Evolutionary conservation across 2,329 filamentous ascomycete genomes (phyloP).

Genomic region (Fusarium pseudonygamai): DNA sequence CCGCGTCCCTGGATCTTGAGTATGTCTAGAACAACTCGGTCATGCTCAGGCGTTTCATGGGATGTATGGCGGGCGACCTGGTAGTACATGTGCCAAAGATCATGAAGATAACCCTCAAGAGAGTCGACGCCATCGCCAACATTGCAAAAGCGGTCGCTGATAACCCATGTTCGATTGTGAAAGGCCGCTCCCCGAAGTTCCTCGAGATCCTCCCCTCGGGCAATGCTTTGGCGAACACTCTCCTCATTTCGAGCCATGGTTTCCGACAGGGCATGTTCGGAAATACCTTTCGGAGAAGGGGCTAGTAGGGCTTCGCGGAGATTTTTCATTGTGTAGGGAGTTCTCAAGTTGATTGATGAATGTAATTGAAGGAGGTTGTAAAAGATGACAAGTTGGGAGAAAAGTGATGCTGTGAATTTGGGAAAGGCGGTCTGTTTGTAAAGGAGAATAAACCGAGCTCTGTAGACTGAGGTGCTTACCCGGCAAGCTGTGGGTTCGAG

Average conservation of each 20-base stretch:
- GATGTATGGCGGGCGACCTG: background rate
- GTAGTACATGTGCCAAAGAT: background rate
- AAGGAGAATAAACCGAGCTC: background rate
- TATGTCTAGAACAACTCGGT: background rate
- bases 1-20: background rate
- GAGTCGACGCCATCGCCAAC: background rate
- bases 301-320: background rate
- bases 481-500: background rate
- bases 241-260: background rate
- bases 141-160: background rate
- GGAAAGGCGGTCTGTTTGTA: background rate
- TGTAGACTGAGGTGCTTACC: background rate
- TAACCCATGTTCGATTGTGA: background rate
- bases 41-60: background rate
- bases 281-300: background rate
- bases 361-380: too few species aligned
- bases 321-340: background rate
- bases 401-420: too few species aligned
- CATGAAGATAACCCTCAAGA: background rate
- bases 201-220: background rate
- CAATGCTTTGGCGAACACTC: background rate
- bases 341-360: too few species aligned
- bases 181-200: background rate
- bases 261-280: background rate
- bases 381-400: background rate